phyloP scores from a whole-genome alignment of 169 alveolate genomes.

The Babesia ovis region DNA sequence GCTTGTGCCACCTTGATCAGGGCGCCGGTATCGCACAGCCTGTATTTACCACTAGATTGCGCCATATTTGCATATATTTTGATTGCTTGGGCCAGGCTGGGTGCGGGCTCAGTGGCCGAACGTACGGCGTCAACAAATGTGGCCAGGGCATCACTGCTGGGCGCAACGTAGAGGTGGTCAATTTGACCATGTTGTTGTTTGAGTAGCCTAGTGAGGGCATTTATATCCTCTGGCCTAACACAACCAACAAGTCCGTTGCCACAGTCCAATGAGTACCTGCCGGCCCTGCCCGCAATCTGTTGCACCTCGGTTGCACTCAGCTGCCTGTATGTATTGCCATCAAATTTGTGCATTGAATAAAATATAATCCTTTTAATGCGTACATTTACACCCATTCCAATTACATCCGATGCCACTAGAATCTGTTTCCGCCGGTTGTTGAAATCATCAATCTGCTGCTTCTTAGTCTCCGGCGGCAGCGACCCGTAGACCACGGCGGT shows the following conservation, averaged over 20 bases:
- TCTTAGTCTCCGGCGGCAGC: conserved; percentile 88
- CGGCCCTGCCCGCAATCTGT: conserved; percentile 93
- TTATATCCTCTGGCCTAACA: conserved; percentile 21
- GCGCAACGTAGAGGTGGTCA: conserved; percentile 49
- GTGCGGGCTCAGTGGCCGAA: conserved; percentile 34
- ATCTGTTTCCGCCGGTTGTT: conserved; percentile 52
- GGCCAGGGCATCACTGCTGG: conserved; percentile 16
- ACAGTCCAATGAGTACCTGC: conserved; percentile 75
- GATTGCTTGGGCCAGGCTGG: conserved; percentile 15
- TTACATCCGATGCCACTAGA: conserved; percentile 91
- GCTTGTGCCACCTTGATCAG: conserved; percentile 29
- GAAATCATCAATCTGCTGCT: conserved; percentile 70
- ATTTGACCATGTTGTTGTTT: conserved; percentile 13
- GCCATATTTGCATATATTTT: conserved; percentile 37
- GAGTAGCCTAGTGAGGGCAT: conserved; percentile 25
- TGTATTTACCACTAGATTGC: conserved; percentile 12
- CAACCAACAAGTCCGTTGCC: conserved; percentile 48
- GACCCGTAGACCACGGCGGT: conserved; percentile 83
- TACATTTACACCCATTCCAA: conserved; percentile 92
- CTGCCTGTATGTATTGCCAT: conserved; percentile 70
- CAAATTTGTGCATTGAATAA: conserved; percentile 74
- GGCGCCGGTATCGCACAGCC: conserved; percentile 28
- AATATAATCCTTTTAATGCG: conserved; percentile 86
- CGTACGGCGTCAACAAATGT: conserved; percentile 36
- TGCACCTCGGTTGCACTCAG: conserved; percentile 78